Base-by-base conservation (phyloP, 805 yeast genomes). In the Saccharomycopsis babjevae region DNA sequence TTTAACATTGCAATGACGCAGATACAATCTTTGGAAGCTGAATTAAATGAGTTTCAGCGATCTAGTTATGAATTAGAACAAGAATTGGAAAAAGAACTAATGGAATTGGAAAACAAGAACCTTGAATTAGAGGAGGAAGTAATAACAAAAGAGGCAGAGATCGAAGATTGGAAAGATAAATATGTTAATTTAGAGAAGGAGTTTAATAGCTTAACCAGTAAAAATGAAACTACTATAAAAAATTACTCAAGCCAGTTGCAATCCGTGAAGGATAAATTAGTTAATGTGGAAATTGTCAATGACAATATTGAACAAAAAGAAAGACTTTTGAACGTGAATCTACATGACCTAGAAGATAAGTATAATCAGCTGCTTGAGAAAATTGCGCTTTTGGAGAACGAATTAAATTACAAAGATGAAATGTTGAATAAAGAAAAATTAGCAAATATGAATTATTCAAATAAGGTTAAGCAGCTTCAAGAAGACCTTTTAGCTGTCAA, bases 271-370 rank as follows among this genome's bases (percentile, higher is more conserved):
- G 59, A 67, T 7, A 71, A 70, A 43, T 65, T 77, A 38, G 71
- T 76, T 16, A 77, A 77, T 30, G 73, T 77, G 18, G 82, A 78
- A 67, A 75, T 74, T 57, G 64, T 69, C 36, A 76, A 77, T 64
- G 82, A 78, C 61, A 76, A 72, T 60, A 70, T 76, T 65, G 81
- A 77, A 64, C 75, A 76, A 52, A 72, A 69, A 36, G 80, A 75
- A 50, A 65, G 79, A 50, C 71, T 71, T 52, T 67, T 75, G 50
- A 66, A 71, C 39, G 61, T 68, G 4, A 69, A 73, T 16, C 67
- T 74, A 56, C 67, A 67, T 32, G 76, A 74, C 11, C 60, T 76
- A n/a, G 73, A 73, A 54, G 67, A 66, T 11, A 72, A 72, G 36
- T 75, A 76, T 62, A 72, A 73, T 56, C 63, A 61, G 8, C 59